Evolutionary conservation across 2,329 filamentous ascomycete genomes (phyloP).

Genomic region (Pseudopyricularia cyperi): DNA sequence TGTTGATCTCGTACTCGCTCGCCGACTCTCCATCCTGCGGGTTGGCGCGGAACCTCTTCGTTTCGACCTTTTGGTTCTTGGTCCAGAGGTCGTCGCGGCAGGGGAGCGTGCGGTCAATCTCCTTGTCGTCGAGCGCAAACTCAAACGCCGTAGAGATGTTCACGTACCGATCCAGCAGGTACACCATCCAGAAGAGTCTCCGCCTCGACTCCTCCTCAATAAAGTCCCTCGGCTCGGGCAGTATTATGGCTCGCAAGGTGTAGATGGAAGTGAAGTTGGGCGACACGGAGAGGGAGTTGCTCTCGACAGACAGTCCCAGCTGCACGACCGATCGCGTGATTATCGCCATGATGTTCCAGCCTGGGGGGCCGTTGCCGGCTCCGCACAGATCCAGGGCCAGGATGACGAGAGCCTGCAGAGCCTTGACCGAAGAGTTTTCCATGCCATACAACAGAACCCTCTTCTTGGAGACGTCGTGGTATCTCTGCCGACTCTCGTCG

Average conservation of each 20-base stretch:
- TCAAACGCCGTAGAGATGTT: slow-evolving; percentile 88
- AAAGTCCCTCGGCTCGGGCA: slow-evolving; percentile 73
- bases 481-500: slow-evolving; percentile 57
- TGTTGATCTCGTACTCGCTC: slow-evolving; percentile 49
- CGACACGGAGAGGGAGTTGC: slow-evolving; percentile 64
- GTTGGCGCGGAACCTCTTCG: slow-evolving; percentile 58
- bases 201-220: slow-evolving; percentile 81
- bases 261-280: slow-evolving; percentile 79
- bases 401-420: slow-evolving; percentile 77
- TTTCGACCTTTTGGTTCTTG: slow-evolving; percentile 73
- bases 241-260: slow-evolving; percentile 70
- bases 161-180: slow-evolving; percentile 77
- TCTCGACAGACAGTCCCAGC: slow-evolving; percentile 72
- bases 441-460: slow-evolving; percentile 78
- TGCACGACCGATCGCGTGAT: slow-evolving; percentile 85
- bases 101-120: slow-evolving; percentile 76
- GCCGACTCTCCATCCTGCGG: slow-evolving; percentile 1
- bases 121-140: slow-evolving; percentile 77
- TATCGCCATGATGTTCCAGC: slow-evolving; percentile 82
- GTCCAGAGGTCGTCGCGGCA: slow-evolving; percentile 80
- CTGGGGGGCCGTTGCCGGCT: slow-evolving; percentile 77
- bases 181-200: slow-evolving; percentile 88
- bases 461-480: slow-evolving; percentile 72
- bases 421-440: slow-evolving; percentile 80
- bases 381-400: slow-evolving; percentile 75